phyloP scores from a whole-genome alignment of 2,329 filamentous ascomycete genomes.

The Fusarium sulawesiense region DNA sequence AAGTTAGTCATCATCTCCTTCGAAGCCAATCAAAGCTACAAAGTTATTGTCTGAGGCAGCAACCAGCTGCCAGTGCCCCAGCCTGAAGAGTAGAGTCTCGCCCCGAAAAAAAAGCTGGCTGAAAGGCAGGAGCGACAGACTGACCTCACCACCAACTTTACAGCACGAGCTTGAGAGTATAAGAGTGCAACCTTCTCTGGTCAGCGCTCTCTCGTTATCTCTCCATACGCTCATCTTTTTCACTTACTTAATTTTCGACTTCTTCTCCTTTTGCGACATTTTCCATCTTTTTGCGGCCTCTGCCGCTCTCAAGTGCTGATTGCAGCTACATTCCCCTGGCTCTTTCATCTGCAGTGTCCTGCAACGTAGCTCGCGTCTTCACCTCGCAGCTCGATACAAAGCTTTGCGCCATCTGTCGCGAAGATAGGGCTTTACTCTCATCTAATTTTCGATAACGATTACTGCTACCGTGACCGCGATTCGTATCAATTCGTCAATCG shows the following conservation, averaged over 20 bases:
- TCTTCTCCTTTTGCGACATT: constrained; percentile 19
- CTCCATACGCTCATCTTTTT: constrained; percentile 30
- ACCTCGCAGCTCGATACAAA: constrained; percentile 12
- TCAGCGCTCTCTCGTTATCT: constrained; percentile 33
- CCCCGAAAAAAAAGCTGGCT: constrained; percentile 51
- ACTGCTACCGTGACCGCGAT: constrained; percentile 12
- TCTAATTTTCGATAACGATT: constrained; percentile 5
- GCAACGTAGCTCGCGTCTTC: constrained; percentile 27
- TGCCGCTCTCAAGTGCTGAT: constrained; percentile 22
- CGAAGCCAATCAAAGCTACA: constrained; percentile 47
- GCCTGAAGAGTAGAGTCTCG: constrained; percentile 33
- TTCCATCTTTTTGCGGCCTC: constrained; percentile 17
- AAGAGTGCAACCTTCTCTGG: constrained; percentile 46
- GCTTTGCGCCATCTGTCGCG: constrained; percentile 20
- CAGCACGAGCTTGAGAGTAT: constrained; percentile 44
- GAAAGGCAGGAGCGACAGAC: constrained; percentile 36
- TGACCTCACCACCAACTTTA: constrained; percentile 46
- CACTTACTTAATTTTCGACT: constrained; percentile 24
- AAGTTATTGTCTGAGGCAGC: constrained; percentile 53
- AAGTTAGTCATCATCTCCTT: constrained; percentile 40
- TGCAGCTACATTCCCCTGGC: constrained; percentile 29
- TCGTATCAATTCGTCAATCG: constrained; percentile 26
- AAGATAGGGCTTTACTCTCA: neutral
- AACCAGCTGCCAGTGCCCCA: constrained; percentile 41
- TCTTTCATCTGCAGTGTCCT: constrained; percentile 15